Evolutionary conservation across 1,284 basidiomycete genomes (phyloP).

Genomic region (Puccinia hordei): DNA sequence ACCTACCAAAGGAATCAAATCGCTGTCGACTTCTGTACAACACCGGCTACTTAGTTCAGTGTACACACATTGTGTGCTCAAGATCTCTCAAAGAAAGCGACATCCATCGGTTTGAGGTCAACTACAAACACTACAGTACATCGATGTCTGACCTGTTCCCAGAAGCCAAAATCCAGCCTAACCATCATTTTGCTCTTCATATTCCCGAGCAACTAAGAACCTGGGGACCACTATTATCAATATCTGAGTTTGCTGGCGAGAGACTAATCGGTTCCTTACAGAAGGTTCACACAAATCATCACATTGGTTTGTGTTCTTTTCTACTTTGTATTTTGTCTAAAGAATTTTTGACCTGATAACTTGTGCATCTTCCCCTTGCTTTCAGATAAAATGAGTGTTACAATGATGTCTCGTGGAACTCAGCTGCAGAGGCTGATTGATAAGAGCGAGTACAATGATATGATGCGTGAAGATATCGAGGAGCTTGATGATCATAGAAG

Average conservation of each 20-base stretch:
- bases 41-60: neutral
- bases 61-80: slow-evolving; percentile 28
- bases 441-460: neutral
- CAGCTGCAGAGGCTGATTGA: neutral
- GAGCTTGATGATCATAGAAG: neutral
- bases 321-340: neutral
- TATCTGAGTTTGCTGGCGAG: slow-evolving; percentile 35
- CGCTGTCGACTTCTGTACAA: slow-evolving; percentile 1
- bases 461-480: neutral
- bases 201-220: slow-evolving; percentile 13
- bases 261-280: slow-evolving; percentile 14
- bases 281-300: slow-evolving; percentile 26
- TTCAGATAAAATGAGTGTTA: neutral
- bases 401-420: neutral
- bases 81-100: neutral
- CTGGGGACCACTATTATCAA: slow-evolving; percentile 17
- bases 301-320: neutral
- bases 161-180: slow-evolving; percentile 1
- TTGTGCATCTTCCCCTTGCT: neutral
- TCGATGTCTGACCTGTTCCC: too few relatives aligned
- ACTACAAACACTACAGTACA: neutral
- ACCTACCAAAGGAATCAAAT: slow-evolving; percentile 22
- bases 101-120: slow-evolving; percentile 8
- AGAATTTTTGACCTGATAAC: neutral
- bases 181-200: slow-evolving; percentile 27